Percentiles rank a stretch among this genome's conserved stretches.
Conservation (phyloP, 139 green algal genomes). For the Pleodorina starrii region DNA sequence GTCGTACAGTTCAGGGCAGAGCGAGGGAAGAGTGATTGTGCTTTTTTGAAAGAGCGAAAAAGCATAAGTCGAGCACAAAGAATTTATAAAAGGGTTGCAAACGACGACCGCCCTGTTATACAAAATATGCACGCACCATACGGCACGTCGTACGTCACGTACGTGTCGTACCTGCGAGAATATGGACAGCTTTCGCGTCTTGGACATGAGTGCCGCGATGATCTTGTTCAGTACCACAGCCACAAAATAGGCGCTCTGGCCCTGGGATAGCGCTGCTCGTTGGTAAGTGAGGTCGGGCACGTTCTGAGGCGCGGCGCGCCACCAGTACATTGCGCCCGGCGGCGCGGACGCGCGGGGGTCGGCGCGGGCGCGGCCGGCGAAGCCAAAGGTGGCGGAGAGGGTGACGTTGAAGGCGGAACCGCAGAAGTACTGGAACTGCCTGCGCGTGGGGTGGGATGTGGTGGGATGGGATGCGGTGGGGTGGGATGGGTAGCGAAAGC, state of each 20-base stretch:
- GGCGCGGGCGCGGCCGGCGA: conserved; percentile 53
- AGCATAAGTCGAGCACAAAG: too few species aligned
- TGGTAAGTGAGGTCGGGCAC: conserved; percentile 79
- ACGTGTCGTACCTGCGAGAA: conserved; percentile 42
- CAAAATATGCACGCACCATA: too few species aligned
- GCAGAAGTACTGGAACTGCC: conserved; percentile 11
- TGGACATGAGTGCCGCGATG: conserved; percentile 81
- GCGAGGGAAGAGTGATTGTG: too few species aligned
- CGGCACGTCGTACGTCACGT: too few species aligned
- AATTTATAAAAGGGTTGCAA: too few species aligned
- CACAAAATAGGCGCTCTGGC: conserved; percentile 86
- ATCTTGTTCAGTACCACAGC: conserved; percentile 70
- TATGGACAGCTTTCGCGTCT: conserved; percentile 85
- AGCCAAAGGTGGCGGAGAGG: conserved; percentile 61
- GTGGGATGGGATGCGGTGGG: too few species aligned
- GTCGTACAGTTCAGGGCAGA: too few species aligned
- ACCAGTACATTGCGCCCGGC: conserved; percentile 72
- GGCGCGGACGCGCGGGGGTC: conserved; percentile 45
- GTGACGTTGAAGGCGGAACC: background rate
- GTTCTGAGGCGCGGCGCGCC: conserved; percentile 68
- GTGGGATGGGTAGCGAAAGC: background rate
- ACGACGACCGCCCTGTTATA: too few species aligned
- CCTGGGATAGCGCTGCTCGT: conserved; percentile 68
- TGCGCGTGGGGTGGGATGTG: background rate
- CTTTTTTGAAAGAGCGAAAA: too few species aligned